Conservation (phyloP, 176 grass and related monocot genomes). For the Ampelocalamus luodianensis region DNA sequence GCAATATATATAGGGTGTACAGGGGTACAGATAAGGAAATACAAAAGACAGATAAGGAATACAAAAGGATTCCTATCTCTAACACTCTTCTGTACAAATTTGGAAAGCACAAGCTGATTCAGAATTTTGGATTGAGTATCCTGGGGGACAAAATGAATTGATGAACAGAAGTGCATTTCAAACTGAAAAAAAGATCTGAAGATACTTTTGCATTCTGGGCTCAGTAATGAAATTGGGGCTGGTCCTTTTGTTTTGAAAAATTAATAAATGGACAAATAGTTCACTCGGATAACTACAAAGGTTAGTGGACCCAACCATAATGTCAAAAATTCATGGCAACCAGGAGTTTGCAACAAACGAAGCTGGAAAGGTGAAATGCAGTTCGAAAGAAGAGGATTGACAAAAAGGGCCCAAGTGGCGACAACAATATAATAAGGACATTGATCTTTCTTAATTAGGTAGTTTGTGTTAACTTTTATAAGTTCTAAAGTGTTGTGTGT, state of each 20-base stretch:
- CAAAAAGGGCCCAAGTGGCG: background rate
- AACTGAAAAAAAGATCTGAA: background rate
- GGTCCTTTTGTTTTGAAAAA: background rate
- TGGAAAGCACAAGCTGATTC: background rate
- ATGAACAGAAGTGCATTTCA: background rate
- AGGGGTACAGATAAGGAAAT: too few species aligned
- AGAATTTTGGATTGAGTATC: background rate
- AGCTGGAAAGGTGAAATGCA: constrained; percentile 2
- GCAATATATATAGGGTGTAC: too few species aligned
- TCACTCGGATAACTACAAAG: background rate
- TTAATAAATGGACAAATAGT: background rate
- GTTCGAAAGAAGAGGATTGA: background rate
- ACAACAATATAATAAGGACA: background rate
- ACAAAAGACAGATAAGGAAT: too few species aligned
- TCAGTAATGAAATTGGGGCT: background rate
- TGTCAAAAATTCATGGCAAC: background rate
- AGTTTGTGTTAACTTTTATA: background rate
- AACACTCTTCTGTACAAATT: background rate
- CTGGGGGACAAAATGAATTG: background rate
- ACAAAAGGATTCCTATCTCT: too few species aligned
- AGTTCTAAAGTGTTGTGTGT: background rate
- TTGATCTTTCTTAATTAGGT: background rate
- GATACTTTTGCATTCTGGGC: too few species aligned
- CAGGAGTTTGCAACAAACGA: background rate
- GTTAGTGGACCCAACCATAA: background rate